phyloP scores from a whole-genome alignment of 1,284 basidiomycete species.

The Chiua sp. region DNA sequence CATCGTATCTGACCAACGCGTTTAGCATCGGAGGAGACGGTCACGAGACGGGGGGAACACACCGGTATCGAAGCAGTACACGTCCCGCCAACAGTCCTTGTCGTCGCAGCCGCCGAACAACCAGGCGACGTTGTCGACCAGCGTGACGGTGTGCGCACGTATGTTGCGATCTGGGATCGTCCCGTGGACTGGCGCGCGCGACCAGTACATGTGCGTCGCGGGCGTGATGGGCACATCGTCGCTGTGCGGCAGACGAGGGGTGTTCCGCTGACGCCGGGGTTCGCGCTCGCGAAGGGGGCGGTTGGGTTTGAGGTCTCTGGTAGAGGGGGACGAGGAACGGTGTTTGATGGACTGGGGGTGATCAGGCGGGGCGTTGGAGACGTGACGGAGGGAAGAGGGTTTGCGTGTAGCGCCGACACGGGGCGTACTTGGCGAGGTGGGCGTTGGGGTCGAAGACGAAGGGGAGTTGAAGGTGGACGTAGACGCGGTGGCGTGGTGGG shows the following conservation, averaged over 20 bases:
- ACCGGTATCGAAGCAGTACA: conserved; percentile 90
- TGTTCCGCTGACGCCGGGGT: conserved; percentile 42
- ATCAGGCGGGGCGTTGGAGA: conserved; percentile 27
- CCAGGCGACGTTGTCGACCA: conserved; percentile 86
- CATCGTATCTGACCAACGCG: conserved; percentile 74
- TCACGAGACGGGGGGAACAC: conserved; percentile 28
- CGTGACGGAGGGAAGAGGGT: conserved; percentile 34
- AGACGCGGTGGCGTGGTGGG: conserved; percentile 38
- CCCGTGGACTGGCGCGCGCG: conserved; percentile 82
- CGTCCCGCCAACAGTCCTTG: conserved; percentile 74
- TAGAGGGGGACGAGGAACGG: conserved; percentile 35
- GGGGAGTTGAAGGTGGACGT: conserved; percentile 36
- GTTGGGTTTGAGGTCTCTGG: conserved; percentile 26
- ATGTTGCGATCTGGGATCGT: conserved; percentile 73
- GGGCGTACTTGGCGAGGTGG: conserved; percentile 33
- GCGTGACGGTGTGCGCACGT: conserved; percentile 84
- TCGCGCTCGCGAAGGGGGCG: conserved; percentile 16
- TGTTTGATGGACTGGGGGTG: conserved; percentile 27
- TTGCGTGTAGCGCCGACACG: conserved; percentile 33
- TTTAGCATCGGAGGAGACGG: neutral
- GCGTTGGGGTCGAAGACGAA: conserved; percentile 16
- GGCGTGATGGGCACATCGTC: conserved; percentile 59
- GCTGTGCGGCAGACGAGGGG: conserved; percentile 61
- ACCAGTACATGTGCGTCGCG: conserved; percentile 85
- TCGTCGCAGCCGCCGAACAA: conserved; percentile 91